Base-by-base conservation (phyloP, 2,329 filamentous ascomycete genomes). In the Acarospora socialis region DNA sequence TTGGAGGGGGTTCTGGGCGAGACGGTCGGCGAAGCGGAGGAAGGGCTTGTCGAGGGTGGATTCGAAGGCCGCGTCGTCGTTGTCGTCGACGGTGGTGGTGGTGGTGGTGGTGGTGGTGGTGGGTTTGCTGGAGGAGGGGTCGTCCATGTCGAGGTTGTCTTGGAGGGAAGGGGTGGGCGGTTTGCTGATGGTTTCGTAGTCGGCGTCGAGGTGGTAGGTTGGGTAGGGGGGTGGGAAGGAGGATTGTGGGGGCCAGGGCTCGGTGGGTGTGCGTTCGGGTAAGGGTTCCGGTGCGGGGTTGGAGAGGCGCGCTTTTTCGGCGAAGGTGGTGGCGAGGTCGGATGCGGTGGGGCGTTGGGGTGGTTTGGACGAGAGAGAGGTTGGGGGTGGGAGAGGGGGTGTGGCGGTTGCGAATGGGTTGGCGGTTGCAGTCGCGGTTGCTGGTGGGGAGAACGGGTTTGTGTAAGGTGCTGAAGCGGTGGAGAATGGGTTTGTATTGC, bases 131-230 rank as follows among this genome's bases (percentile, higher is more conserved):
- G 51, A 34, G 18, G 39, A 38, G 27, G 45, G 40, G 33, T 53
- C 50, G 6, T 60, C 54, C 22, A 52, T 48, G 19, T 54, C 49
- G 12, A 55, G 7, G 7, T 38, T 59, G 52, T 37, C 49, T 29
- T 61, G 63, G 21, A 66, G 66, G 18, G 57, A 55, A 0, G 68
- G 66, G 2, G 46, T 56, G 7, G 56, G 56, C 43, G 73, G 49
- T 12, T 55, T 52, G 39, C 82, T 81, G 16, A 95, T 69, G 3
- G 79, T 81, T 55, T 98, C 90, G 57, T 82, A 92, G 49, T 93
- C 87, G 31, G 87, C 87, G 45, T 95, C 90, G 26, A 87, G 73
- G 60, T 83, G 81, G 49, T 78, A 80, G 18, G 69, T 60, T 1
- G 82, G 78, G 55, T 86, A 95, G 0, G 83, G 63, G 1, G 63